Conservation (phyloP, 176 grass and related monocot species). For the Puccinellia tenuiflora region DNA sequence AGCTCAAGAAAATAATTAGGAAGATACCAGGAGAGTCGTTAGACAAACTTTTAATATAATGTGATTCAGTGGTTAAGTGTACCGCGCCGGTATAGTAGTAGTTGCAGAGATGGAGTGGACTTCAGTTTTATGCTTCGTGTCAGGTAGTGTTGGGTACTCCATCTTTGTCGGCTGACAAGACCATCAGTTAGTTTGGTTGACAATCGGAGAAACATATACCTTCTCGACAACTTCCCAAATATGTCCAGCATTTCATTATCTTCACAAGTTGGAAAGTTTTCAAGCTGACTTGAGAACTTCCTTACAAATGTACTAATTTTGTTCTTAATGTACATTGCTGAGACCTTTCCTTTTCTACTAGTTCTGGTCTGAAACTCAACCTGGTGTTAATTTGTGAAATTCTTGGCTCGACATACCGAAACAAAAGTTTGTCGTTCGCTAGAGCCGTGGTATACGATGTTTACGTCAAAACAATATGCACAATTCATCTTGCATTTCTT, state of each 20-base stretch:
- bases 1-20: no score
- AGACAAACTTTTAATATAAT: no score
- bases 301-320: background rate
- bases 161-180: slow-evolving; percentile 3
- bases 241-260: background rate
- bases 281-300: background rate
- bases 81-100: background rate
- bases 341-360: background rate
- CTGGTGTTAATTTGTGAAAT: background rate
- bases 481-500: no score
- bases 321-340: background rate
- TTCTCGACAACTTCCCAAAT: background rate
- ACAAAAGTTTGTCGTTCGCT: no score
- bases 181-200: slow-evolving; percentile 28
- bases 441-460: no score
- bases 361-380: no score
- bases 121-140: background rate
- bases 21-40: no score
- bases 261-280: background rate
- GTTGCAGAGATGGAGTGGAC: background rate
- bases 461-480: no score
- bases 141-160: background rate
- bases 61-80: background rate
- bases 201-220: background rate
- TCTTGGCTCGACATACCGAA: background rate